These are phyloP conservation scores for Leishmania tropica DNA, from an alignment of 208 protist species.

Conservation along the genomic window DNA sequence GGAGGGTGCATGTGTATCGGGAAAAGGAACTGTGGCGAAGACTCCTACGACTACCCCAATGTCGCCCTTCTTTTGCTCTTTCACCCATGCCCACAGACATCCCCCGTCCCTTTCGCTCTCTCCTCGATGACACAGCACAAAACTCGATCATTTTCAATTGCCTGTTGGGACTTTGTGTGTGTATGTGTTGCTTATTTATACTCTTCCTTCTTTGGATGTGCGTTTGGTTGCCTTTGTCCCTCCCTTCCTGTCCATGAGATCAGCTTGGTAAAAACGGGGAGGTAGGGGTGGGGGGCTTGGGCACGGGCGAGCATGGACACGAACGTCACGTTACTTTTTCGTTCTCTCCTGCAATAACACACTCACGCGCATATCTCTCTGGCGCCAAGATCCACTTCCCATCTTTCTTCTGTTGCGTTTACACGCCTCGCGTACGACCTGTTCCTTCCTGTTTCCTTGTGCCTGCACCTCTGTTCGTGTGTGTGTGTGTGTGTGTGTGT, in stretches of 20 bases:
- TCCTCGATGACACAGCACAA: background rate
- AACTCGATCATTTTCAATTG: background rate
- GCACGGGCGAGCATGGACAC: background rate
- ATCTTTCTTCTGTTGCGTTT: background rate
- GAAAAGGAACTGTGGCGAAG: background rate
- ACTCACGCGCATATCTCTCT: background rate
- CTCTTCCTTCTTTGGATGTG: background rate
- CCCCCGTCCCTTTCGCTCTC: background rate
- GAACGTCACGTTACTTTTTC: background rate
- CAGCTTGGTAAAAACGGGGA: background rate
- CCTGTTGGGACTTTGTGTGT: background rate
- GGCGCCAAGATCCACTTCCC: background rate
- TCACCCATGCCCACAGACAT: background rate
- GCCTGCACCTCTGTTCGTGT: background rate
- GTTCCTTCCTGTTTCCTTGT: background rate
- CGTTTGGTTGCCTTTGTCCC: background rate
- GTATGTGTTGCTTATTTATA: background rate
- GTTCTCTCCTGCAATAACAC: background rate
- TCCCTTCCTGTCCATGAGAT: background rate
- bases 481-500: background rate
- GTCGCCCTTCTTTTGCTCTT: background rate
- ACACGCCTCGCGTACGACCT: background rate
- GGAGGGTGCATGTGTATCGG: background rate
- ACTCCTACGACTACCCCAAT: background rate
- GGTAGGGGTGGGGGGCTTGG: background rate